Evolutionary conservation across 805 yeast species (phyloP).

Genomic region (Pichia rugopelliculosa): DNA sequence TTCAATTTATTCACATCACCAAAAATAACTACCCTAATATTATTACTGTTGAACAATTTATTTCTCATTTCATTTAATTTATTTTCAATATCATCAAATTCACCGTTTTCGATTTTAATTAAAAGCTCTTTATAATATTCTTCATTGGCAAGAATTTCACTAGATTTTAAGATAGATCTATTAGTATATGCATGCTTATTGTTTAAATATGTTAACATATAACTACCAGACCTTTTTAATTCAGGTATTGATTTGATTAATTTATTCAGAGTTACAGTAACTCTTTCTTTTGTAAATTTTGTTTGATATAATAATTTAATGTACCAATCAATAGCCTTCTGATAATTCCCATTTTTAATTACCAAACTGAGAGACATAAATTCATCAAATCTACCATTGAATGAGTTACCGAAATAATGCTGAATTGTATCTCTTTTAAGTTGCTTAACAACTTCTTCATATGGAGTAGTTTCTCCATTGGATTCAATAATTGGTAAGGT

Average conservation of each 20-base stretch:
- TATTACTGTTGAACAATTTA: slow-evolving; percentile 47
- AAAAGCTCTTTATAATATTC: slow-evolving; percentile 41
- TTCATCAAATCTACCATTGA: slow-evolving; percentile 58
- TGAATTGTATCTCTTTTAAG: slow-evolving; percentile 69
- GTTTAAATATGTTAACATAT: slow-evolving; percentile 60
- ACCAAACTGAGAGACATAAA: slow-evolving; percentile 53
- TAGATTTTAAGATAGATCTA: slow-evolving; percentile 57
- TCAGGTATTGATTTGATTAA: slow-evolving; percentile 54
- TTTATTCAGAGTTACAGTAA: slow-evolving; percentile 58
- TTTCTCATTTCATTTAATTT: slow-evolving; percentile 47
- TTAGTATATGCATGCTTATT: slow-evolving; percentile 38
- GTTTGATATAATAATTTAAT: slow-evolving; percentile 55
- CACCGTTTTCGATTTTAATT: slow-evolving; percentile 46
- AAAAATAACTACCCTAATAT: slow-evolving; percentile 58
- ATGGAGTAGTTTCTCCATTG: slow-evolving; percentile 52
- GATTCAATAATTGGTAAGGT: slow-evolving; percentile 62
- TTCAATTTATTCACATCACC: slow-evolving; percentile 56
- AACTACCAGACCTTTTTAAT: slow-evolving; percentile 52
- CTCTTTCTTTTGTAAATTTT: slow-evolving; percentile 65
- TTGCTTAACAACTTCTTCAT: slow-evolving; percentile 68
- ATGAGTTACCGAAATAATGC: slow-evolving; percentile 47
- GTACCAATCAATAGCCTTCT: slow-evolving; percentile 71
- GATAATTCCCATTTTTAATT: slow-evolving; percentile 55
- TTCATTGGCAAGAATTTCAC: slow-evolving; percentile 62
- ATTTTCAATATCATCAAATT: slow-evolving; percentile 37